phyloP scores from a whole-genome alignment of 352 stramenopile species.

The Globisporangium nagaii region DNA sequence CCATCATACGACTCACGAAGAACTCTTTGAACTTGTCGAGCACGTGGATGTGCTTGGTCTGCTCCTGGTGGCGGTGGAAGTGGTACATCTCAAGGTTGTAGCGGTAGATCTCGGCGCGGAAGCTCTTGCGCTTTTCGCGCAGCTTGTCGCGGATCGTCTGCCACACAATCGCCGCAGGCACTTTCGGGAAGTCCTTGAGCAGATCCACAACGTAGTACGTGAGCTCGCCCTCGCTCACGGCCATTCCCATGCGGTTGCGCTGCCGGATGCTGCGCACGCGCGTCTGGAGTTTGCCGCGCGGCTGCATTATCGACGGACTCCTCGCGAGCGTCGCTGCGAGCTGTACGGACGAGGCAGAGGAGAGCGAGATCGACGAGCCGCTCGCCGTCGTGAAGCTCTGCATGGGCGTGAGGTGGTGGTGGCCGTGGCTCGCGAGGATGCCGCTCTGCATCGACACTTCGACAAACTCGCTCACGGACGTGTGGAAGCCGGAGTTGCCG shows the following conservation, averaged over 20 bases:
- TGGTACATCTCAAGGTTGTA: conserved; percentile 54
- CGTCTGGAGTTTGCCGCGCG: conserved; percentile 19
- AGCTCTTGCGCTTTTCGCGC: conserved; percentile 51
- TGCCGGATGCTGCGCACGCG: conserved; percentile 27
- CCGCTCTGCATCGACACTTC: conserved; percentile 27
- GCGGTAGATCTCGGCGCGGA: conserved; percentile 56
- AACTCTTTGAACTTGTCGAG: conserved; percentile 67
- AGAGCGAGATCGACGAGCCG: background rate
- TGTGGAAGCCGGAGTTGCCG: background rate
- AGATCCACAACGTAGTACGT: conserved; percentile 64
- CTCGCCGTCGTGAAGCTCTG: background rate
- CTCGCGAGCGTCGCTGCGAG: background rate
- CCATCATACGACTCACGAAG: conserved; percentile 30
- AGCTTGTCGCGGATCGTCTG: conserved; percentile 44
- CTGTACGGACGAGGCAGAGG: background rate
- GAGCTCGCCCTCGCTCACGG: conserved; percentile 33
- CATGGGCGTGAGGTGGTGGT: conserved; percentile 1
- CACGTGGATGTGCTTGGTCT: conserved; percentile 44
- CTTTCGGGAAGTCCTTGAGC: conserved; percentile 47
- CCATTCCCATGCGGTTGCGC: conserved; percentile 11
- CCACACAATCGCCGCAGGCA: conserved; percentile 36
- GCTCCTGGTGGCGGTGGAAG: conserved; percentile 45
- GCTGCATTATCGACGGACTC: background rate
- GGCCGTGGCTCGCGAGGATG: conserved; percentile 15
- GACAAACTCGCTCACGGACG: conserved; percentile 22